These are phyloP conservation scores for Pestalotiopsis sp. DNA, from an alignment of 2,329 filamentous ascomycete species.

Conservation along the genomic window DNA sequence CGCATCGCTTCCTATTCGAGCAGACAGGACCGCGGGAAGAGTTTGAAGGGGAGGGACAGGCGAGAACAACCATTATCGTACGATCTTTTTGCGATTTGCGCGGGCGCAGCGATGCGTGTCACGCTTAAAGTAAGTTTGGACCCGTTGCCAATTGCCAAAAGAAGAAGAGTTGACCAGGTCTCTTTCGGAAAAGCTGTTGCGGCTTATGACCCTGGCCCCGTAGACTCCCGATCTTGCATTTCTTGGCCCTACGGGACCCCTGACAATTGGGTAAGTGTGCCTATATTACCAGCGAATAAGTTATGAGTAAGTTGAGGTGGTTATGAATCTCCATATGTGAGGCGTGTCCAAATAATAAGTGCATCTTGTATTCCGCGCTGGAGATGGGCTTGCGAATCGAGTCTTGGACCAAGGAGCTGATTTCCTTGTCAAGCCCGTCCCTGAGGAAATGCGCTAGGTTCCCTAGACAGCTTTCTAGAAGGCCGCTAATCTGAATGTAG, in stretches of 20 bases:
- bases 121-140: background rate
- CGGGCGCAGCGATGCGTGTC: background rate
- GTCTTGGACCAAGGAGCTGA: too few species aligned
- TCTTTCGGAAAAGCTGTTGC: background rate
- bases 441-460: background rate
- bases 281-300: background rate
- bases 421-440: background rate
- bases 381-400: too few species aligned
- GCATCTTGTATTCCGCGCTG: too few species aligned
- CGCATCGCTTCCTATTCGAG: slow-evolving; percentile 11
- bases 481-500: background rate
- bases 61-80: slow-evolving; percentile 3
- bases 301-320: background rate
- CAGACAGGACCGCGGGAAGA: background rate
- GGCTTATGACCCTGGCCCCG: background rate
- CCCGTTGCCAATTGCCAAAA: background rate
- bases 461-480: background rate
- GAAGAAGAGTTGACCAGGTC: background rate
- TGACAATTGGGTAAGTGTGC: too few species aligned
- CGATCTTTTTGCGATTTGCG: slow-evolving; percentile 3
- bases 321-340: too few species aligned
- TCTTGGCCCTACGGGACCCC: background rate
- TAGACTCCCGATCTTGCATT: slow-evolving; percentile 8
- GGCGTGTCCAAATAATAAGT: too few species aligned
- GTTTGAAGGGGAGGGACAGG: background rate